phyloP scores from a whole-genome alignment of 2,329 filamentous ascomycete species.

The Cladophialophora carrionii region DNA sequence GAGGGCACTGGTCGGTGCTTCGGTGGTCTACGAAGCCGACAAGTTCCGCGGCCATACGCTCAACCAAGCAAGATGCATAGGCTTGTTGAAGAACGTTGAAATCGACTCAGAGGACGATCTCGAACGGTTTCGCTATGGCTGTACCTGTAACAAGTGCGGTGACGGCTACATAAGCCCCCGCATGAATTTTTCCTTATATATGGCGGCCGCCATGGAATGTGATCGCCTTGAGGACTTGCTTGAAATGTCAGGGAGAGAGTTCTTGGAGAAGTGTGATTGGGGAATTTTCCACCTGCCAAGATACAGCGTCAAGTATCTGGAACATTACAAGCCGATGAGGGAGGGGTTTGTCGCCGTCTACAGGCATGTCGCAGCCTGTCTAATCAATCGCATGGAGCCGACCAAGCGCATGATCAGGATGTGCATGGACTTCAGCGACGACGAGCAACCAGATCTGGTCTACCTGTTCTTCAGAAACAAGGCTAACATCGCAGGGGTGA shows the following conservation, averaged over 20 bases:
- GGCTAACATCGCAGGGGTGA: background rate
- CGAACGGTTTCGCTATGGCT: conserved; percentile 44
- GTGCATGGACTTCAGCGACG: background rate
- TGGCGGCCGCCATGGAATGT: conserved; percentile 32
- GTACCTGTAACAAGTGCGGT: conserved; percentile 46
- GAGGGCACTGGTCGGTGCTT: conserved; percentile 15
- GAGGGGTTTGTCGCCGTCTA: background rate
- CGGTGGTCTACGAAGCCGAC: conserved; percentile 35
- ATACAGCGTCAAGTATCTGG: background rate
- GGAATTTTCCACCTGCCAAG: background rate
- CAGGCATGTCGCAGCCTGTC: background rate
- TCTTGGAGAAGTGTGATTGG: background rate
- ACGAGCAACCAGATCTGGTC: background rate
- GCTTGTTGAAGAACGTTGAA: conserved; percentile 30
- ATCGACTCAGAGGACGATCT: conserved; percentile 24
- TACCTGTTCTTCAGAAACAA: background rate
- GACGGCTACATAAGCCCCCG: conserved; percentile 47
- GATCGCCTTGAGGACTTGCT: background rate
- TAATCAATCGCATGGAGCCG: background rate
- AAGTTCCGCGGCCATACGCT: conserved; percentile 38
- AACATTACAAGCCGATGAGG: background rate
- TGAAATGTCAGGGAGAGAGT: background rate
- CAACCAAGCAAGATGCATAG: conserved; percentile 41
- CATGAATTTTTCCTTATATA: conserved; percentile 42
- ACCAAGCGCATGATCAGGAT: background rate